A percentile compares a stretch with the other conserved stretches of the same genome.
Evolutionary conservation across 2,329 filamentous ascomycete species (phyloP).

Genomic region (Pestalotiopsis sp.): DNA sequence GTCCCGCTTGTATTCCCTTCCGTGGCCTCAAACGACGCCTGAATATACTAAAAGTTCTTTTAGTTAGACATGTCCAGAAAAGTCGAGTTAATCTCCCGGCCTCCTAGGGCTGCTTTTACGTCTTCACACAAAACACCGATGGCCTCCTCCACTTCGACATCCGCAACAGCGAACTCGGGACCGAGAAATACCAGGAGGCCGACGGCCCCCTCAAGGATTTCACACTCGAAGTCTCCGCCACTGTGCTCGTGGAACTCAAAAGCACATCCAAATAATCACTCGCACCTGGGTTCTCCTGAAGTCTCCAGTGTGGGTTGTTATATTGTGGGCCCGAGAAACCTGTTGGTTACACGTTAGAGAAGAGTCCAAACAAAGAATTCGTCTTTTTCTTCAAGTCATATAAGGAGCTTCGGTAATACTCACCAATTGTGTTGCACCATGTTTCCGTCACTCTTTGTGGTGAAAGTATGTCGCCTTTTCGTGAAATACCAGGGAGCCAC

Average conservation of each 20-base stretch:
- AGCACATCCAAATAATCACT: slow-evolving; percentile 14
- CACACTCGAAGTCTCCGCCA: slow-evolving; percentile 14
- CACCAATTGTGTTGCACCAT: slow-evolving; percentile 15
- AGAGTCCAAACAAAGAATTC: background rate
- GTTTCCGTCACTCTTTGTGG: slow-evolving; percentile 10
- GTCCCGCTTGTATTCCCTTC: too few relatives aligned
- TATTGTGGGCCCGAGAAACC: slow-evolving; percentile 16
- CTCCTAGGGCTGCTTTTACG: background rate
- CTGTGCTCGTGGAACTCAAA: slow-evolving; percentile 12
- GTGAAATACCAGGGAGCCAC: background rate
- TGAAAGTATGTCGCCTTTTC: background rate
- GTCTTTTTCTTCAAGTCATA: background rate
- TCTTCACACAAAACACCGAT: slow-evolving; percentile 8
- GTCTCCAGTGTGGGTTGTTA: slow-evolving; percentile 15
- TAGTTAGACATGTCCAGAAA: background rate
- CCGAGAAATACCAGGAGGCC: slow-evolving; percentile 5
- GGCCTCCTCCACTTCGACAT: slow-evolving; percentile 11
- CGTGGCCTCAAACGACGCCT: too few relatives aligned
- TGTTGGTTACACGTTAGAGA: background rate
- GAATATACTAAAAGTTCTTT: background rate
- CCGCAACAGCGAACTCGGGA: slow-evolving; percentile 14
- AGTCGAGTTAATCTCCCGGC: background rate
- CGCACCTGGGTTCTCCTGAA: slow-evolving; percentile 11
- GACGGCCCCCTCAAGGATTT: slow-evolving; percentile 10
- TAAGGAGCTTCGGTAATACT: background rate